Evolutionary conservation across 768 basidiomycete genomes (phyloP), one percentile per base, ranked within the genome.

Genomic region (Candolleomyces aberdarensis): DNA sequence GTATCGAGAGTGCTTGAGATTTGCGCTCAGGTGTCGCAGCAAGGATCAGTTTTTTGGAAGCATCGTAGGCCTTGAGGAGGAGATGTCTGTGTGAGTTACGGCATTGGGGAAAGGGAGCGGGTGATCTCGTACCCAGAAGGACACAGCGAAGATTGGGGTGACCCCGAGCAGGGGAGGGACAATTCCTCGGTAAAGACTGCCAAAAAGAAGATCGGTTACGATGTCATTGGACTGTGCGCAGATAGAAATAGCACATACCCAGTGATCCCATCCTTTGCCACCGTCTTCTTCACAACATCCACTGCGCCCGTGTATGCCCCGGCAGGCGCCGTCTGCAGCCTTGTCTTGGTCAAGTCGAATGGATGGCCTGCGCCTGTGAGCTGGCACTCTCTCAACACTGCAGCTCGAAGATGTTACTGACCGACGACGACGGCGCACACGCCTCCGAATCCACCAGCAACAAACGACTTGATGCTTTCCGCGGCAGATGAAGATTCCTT

Each of bases 121-220:
- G 58, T 17, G 44, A 46, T 46, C 19, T 66, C 83, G 60, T 73
- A 95, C 96, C 96, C 96, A 98, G 80, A 99, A 98, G 3, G 94
- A 96, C 32, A 98, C 78, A 3, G 97, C 97, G 68, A 99, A 99
- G 69, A 98, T 98, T 39, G 97, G 97, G 5, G 97, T 98, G 31
- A 99, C 94, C 31, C 96, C 94, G 32, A 97, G 78, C 60, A 98
- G 75, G 48, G 96, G 96, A 39, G 96, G 95, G 3, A 96, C 90
- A 76, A 98, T 94, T 40, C 94, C 94, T 63, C 94, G 91, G 69
- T 95, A 96, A 71, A 96, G 70, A 31, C 93, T 95, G 47, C 22
- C 14, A 29, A 54, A 8, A 20, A 22, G 41, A 32, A 57, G 32
- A 49, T 40, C 36, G 41, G 56, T 43, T 60, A 19, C n/a, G 36